Conservation (phyloP, 2,329 filamentous ascomycete species). For the Xylaria sp. region DNA sequence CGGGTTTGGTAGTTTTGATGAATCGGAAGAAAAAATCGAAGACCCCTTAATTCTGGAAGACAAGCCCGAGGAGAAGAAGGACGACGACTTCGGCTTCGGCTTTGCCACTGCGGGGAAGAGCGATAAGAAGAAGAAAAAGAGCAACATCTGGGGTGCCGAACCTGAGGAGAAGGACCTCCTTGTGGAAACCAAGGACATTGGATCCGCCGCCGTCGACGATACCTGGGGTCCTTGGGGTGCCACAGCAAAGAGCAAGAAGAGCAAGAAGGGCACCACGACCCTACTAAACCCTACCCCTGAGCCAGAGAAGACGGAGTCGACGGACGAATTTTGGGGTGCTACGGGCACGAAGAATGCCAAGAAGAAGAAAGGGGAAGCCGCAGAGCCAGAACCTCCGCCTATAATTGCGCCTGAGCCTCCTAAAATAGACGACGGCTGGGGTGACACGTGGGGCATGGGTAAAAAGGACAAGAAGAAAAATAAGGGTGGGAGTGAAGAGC, state of each 20-base stretch:
- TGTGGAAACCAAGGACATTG: constrained; percentile 33
- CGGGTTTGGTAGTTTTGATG: constrained; percentile 55
- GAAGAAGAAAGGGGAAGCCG: constrained; percentile 40
- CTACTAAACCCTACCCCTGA: constrained; percentile 20
- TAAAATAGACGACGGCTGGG: constrained; percentile 28
- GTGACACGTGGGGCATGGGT: constrained; percentile 16
- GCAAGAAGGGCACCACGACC: constrained; percentile 46
- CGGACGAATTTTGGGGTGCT: constrained; percentile 43
- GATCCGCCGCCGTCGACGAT: constrained; percentile 37
- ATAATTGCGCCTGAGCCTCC: constrained; percentile 19
- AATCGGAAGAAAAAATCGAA: constrained; percentile 44
- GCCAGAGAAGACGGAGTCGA: constrained; percentile 21
- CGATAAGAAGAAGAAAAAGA: constrained; percentile 50
- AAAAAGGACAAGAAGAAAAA: constrained; percentile 45
- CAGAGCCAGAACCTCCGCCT: constrained; percentile 22
- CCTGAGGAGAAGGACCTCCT: constrained; percentile 40
- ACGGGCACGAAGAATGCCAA: constrained; percentile 38
- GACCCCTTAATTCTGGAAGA: constrained; percentile 27
- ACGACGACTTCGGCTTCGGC: constrained; percentile 37
- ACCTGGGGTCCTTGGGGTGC: constrained; percentile 44
- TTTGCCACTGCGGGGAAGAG: constrained; percentile 32
- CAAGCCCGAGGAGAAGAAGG: constrained; percentile 41
- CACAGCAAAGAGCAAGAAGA: constrained; percentile 42
- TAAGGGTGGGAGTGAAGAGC: constrained; percentile 46
- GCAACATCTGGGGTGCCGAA: constrained; percentile 43